Base-by-base conservation (phyloP, 306 rosid genomes). In the Begonia masoniana region DNA sequence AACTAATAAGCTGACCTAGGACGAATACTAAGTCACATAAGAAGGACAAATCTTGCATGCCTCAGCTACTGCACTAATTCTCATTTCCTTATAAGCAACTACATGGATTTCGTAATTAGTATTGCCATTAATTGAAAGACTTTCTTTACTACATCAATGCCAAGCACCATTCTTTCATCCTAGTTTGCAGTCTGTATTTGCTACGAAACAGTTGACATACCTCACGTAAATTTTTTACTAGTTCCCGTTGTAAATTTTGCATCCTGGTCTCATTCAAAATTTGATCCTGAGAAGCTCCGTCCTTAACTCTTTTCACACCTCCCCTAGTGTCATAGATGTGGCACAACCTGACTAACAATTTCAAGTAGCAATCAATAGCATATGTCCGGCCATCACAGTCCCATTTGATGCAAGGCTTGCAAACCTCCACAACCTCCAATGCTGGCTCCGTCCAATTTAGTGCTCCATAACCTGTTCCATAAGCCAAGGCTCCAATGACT, bases 391-490 rank as follows among this genome's bases (percentile, higher is more conserved):
- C 96, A 72, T 83, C 99, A 74, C 99, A 91, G 69, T 81, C 96
- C 99, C 99, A 91, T 73, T 91, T 91, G 59, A 86, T 77, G 54
- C 99, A 91, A 65, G 99, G 99, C 63, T 88, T 83, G 62, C 99
- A 91, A 68, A 91, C 99, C 70, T 86, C 99, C 55, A 91, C 99
- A 10, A 91, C 99, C 79, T 91, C 96, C 66, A 91, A 63, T 62
- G 99, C 85, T 75, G 99, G 99, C 72, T 91, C 99, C 0, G 93
- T 86, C 99, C 99, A 91, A 70, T 91, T 83, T 54, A 91, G 74
- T 54, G 99, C 99, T 60, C 99, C 99, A 64, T 91, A 91, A 68
- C 99, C 99, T 62, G 99, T 91, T 74, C 99, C 99, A 57, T 91
- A 91, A 31, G 99, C 99, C 80, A 91, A 76, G 58, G 99, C 99